Evolutionary conservation across 345 rosid species (phyloP), one percentile per base, ranked within the genome.

Genomic region (Boechera retrofracta): DNA sequence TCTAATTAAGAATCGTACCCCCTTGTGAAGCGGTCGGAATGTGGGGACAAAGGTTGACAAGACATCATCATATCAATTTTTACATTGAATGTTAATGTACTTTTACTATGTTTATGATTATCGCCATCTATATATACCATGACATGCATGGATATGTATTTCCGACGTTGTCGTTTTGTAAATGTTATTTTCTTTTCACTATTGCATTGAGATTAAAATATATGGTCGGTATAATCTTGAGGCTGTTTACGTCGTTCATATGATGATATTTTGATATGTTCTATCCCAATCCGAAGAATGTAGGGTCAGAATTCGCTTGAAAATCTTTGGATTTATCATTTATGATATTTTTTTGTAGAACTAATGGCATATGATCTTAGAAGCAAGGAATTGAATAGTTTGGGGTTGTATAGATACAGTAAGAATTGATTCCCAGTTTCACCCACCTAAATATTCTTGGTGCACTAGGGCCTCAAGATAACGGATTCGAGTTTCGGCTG

Each of bases 1-100:
- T 61, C 67, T 71, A 45, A 31, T 55, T 32, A 60, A 71, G 67
- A 72, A 53, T 11, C 67, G 67, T 69, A 74, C 66, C 62, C 44
- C 62, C 72, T 57, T 71, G 80, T 64, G 67, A 68, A 67, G 52
- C 26, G 42, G 74, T 77, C 80, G 72, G 83, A 69, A 29, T 64
- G 66, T 42, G 44, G 77, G 75, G 74, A 68, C 75, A 62, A 79
- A 35, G 48, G 54, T 64, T 79, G 82, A 74, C 48, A 73, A 68
- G 82, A 73, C 66, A 67, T 42, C 59, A 47, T 47, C 67, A 71
- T 57, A 7, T 71, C 61, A 55, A 13, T 38, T 41, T 39, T 71
- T 67, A n/a, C 64, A 44, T 59, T 60, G 36, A 41, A 52, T 66
- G 69, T 42, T 66, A 39, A 28, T 66, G 77, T 59, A 66, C 70